These are phyloP conservation scores for Coemansia sp. DNA, from an alignment of 192 early-diverging fungal genomes.

Conservation along the genomic window DNA sequence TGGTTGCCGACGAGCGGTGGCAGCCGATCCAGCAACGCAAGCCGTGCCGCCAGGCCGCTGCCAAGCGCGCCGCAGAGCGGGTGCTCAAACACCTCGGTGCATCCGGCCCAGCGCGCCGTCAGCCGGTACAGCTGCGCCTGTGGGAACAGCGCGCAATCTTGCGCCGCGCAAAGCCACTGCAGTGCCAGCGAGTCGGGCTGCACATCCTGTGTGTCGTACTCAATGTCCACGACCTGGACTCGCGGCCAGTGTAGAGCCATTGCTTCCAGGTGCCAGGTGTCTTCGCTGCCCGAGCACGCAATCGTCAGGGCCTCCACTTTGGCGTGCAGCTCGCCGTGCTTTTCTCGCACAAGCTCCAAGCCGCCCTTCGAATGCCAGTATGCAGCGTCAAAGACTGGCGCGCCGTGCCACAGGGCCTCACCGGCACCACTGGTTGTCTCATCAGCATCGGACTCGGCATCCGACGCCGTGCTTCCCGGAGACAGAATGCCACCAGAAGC, in stretches of 20 bases:
- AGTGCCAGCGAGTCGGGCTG: constrained; percentile 24
- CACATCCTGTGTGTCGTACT: constrained; percentile 24
- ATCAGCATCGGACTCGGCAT: neutral
- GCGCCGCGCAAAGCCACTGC: constrained; percentile 35
- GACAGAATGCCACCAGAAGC: neutral
- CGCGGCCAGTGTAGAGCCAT: constrained; percentile 42
- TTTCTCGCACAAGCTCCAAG: constrained; percentile 36
- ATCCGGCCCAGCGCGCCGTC: constrained; percentile 44
- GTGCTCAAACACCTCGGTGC: constrained; percentile 49
- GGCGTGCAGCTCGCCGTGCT: constrained; percentile 13
- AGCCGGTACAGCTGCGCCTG: constrained; percentile 30
- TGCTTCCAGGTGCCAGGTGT: constrained; percentile 24
- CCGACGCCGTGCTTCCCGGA: neutral
- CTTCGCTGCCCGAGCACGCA: constrained; percentile 4
- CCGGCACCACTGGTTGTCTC: constrained; percentile 3
- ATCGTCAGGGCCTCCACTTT: constrained; percentile 31
- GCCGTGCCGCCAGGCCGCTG: constrained; percentile 11
- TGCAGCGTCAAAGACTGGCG: constrained; percentile 42
- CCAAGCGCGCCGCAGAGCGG: constrained; percentile 19
- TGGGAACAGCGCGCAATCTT: constrained; percentile 34
- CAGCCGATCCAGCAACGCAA: constrained; percentile 23
- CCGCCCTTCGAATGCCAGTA: constrained; percentile 41
- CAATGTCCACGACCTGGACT: constrained; percentile 29
- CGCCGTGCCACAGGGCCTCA: constrained; percentile 29
- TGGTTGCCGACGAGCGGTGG: constrained; percentile 16